Percentiles rank a stretch among this genome's conserved stretches.
Evolutionary conservation across 768 basidiomycete species (phyloP).

Genomic region (Peribolospora baueri): DNA sequence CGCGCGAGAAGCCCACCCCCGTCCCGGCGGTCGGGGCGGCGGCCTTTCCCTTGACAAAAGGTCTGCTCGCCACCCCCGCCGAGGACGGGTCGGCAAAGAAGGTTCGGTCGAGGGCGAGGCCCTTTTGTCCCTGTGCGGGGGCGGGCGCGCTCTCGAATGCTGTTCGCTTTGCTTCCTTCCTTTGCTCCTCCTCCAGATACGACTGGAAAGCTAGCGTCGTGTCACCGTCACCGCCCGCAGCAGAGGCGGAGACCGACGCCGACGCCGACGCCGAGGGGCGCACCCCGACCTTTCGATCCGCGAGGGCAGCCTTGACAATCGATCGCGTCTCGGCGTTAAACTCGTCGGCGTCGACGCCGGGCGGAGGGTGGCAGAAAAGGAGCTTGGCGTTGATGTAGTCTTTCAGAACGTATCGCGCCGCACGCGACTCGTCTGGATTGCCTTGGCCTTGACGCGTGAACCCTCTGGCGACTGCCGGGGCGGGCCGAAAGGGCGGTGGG

Average conservation of each 20-base stretch:
- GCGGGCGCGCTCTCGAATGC: too few species aligned
- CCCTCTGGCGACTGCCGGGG: constrained; percentile 54
- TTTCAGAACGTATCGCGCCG: constrained; percentile 76
- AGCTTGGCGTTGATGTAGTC: constrained; percentile 92
- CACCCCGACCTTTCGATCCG: too few species aligned
- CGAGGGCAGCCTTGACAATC: too few species aligned
- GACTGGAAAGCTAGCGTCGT: too few species aligned
- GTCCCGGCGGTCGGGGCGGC: constrained; percentile 24
- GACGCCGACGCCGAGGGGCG: too few species aligned
- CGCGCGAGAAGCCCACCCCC: constrained; percentile 34
- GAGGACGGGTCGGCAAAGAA: constrained; percentile 46
- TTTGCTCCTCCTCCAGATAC: too few species aligned
- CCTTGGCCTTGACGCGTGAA: constrained; percentile 84
- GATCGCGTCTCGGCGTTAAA: constrained; percentile 51
- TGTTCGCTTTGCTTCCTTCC: too few species aligned
- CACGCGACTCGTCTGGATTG: constrained; percentile 85
- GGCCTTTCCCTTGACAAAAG: constrained; percentile 34
- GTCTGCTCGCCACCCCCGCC: constrained; percentile 28
- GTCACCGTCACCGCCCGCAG: too few species aligned
- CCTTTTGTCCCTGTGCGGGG: too few species aligned
- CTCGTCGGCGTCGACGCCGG: constrained; percentile 30
- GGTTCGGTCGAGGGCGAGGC: constrained; percentile 37
- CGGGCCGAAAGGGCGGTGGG: not conserved
- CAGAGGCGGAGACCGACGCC: too few species aligned
- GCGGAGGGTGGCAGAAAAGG: constrained; percentile 71